Evolutionary conservation across 345 rosid species (phyloP).

Genomic region (Brassica incana): DNA sequence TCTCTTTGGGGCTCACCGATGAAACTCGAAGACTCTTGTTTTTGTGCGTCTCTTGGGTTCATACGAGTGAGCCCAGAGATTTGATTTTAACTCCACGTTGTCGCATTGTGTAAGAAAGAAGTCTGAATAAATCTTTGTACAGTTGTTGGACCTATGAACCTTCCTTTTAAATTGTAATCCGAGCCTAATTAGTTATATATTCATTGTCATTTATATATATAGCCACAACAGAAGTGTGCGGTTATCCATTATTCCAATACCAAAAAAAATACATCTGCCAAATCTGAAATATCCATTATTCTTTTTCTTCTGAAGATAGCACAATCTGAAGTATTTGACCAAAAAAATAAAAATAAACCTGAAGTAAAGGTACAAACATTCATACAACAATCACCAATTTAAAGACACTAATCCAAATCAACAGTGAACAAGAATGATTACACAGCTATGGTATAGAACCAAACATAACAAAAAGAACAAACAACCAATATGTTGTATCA

Average conservation of each 20-base stretch:
- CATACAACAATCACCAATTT: constrained; percentile 7
- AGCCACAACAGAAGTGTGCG: too few relatives aligned
- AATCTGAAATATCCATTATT: too few relatives aligned
- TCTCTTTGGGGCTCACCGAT: constrained; percentile 26
- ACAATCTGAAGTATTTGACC: too few relatives aligned
- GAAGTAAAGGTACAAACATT: neutral
- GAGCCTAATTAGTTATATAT: too few relatives aligned
- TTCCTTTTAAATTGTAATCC: neutral
- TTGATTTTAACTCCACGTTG: constrained; percentile 7
- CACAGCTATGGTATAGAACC: constrained; percentile 4
- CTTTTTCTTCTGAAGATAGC: too few relatives aligned
- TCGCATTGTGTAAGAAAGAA: constrained; percentile 24
- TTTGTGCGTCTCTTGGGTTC: constrained; percentile 24
- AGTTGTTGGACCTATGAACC: constrained; percentile 20
- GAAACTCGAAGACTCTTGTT: constrained; percentile 29
- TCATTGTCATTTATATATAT: too few relatives aligned
- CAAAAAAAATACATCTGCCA: too few relatives aligned
- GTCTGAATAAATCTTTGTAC: constrained; percentile 32
- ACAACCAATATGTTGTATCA: constrained; percentile 21
- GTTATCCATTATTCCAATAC: too few relatives aligned
- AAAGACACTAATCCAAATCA: constrained; percentile 5
- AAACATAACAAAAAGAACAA: constrained; percentile 13
- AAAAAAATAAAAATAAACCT: neutral
- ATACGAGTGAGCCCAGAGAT: constrained; percentile 26
- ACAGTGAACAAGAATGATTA: constrained; percentile 11